phyloP scores from a whole-genome alignment of 306 rosid species.

The Medicago arabica region DNA sequence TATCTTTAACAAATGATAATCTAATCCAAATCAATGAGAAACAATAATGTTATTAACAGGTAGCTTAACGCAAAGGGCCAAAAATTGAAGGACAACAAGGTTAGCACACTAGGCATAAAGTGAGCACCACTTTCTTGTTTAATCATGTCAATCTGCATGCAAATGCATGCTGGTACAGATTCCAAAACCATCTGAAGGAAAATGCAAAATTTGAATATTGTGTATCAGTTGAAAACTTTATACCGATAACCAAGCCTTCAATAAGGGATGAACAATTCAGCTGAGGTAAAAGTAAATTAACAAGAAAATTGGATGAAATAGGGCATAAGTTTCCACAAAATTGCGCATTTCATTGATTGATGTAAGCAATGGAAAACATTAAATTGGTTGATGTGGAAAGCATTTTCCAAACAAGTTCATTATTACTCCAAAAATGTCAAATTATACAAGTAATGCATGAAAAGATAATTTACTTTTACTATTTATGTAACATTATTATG shows the following conservation, averaged over 20 bases:
- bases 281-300: conserved; percentile 5
- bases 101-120: conserved; percentile 31
- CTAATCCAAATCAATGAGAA: conserved; percentile 24
- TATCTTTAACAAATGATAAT: not conserved
- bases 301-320: not conserved
- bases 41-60: conserved; percentile 10
- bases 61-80: conserved; percentile 19
- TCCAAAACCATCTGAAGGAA: conserved; percentile 33
- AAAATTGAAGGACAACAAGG: conserved; percentile 27
- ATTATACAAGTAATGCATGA: conserved; percentile 19
- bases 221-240: conserved; percentile 25
- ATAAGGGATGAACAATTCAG: conserved; percentile 22
- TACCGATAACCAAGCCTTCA: not conserved
- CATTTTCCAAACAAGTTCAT: not conserved
- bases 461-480: not conserved
- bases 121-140: conserved; percentile 6
- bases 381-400: conserved; percentile 3
- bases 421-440: conserved; percentile 25
- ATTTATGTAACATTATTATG: not conserved
- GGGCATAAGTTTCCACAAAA: conserved; percentile 21
- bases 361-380: not conserved
- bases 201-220: conserved; percentile 4
- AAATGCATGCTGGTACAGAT: conserved; percentile 14
- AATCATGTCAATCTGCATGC: conserved; percentile 21
- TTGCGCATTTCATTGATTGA: not conserved